Evolutionary conservation across 495 filamentous ascomycete genomes (phyloP).

Genomic region (Penicillium chermesinum): DNA sequence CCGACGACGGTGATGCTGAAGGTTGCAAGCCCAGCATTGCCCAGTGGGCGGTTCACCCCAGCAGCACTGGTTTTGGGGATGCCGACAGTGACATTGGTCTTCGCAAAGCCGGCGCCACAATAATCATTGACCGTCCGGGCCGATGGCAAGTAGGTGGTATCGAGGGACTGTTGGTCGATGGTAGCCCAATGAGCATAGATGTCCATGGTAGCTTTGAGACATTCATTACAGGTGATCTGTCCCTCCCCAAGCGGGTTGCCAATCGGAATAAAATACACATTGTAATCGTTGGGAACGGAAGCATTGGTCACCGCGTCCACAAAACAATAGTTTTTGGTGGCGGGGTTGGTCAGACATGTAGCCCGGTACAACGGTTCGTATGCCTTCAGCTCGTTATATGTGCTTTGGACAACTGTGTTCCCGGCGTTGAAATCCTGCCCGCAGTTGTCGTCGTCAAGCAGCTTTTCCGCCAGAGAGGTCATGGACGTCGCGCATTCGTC

Average conservation of each 20-base stretch:
- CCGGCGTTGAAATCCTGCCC: constrained; percentile 58
- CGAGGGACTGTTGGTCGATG: constrained; percentile 54
- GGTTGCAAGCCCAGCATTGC: neutral
- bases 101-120: constrained; percentile 61
- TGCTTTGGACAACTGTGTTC: constrained; percentile 66
- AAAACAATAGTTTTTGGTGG: constrained; percentile 54
- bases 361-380: constrained; percentile 76
- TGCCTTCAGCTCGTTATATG: constrained; percentile 65
- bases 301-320: constrained; percentile 77
- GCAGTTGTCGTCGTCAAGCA: constrained; percentile 59
- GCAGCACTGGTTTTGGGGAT: constrained; percentile 11
- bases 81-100: constrained; percentile 49
- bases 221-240: constrained; percentile 63
- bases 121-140: constrained; percentile 59
- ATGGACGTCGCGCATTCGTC: constrained; percentile 56
- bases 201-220: constrained; percentile 64
- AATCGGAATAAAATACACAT: constrained; percentile 79
- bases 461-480: constrained; percentile 49
- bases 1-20: constrained; percentile 7
- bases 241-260: constrained; percentile 61
- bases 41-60: constrained; percentile 5
- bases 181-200: constrained; percentile 58
- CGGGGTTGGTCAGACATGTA: constrained; percentile 59
- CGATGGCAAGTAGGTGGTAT: constrained; percentile 54
- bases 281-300: constrained; percentile 59